Base-by-base conservation (phyloP, 768 basidiomycete species). In the Mycena floridula region DNA sequence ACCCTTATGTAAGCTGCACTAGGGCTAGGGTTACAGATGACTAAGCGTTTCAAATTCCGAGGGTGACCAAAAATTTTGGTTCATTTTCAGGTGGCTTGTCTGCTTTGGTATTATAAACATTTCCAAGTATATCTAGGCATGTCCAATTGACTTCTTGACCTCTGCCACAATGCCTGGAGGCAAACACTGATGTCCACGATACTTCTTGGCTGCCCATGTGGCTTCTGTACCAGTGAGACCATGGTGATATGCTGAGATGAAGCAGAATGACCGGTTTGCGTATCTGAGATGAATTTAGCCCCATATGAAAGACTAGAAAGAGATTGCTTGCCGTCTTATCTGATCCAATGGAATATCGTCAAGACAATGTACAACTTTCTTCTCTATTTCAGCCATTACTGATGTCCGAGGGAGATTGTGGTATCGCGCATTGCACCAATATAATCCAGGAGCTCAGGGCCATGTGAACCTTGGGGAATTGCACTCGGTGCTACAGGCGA, bases 141-240 rank as follows among this genome's bases (percentile, higher is more conserved):
- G n/a, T n/a, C n/a, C n/a, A n/a, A n/a, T n/a, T n/a, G n/a, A n/a
- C n/a, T 13, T 30, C 28, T 30, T 9, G 9, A 30, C 28, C n/a
- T n/a, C n/a, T 9, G 28, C 15, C 40, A 42, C 25, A 24, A 50
- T 46, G 20, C 22, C 30, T 25, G 20, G 40, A 37, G 52, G 52
- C n/a, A 54, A 42, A 25, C 51, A 44, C 16, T 22, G 39, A 37
- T 53, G 52, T 8, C 52, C 47, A 22, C 20, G 32, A 16, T 54
- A 54, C 16, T 52, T 49, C 25, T 44, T 51, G 5, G 44, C 20
- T 23, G 50, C 47, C 47, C 52, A 54, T 2, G 45, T 42, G 21
- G 52, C 52, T 27, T 44, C 7, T 15, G 8, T 13, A 16, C 32
- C 32, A 36, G 18, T 15, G 15, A 44, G 42, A 13, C 42, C 30